A percentile compares a stretch with the other conserved stretches of the same genome.
Evolutionary conservation across 768 basidiomycete genomes (phyloP).

Genomic region (Sporobolomyces phaffii): DNA sequence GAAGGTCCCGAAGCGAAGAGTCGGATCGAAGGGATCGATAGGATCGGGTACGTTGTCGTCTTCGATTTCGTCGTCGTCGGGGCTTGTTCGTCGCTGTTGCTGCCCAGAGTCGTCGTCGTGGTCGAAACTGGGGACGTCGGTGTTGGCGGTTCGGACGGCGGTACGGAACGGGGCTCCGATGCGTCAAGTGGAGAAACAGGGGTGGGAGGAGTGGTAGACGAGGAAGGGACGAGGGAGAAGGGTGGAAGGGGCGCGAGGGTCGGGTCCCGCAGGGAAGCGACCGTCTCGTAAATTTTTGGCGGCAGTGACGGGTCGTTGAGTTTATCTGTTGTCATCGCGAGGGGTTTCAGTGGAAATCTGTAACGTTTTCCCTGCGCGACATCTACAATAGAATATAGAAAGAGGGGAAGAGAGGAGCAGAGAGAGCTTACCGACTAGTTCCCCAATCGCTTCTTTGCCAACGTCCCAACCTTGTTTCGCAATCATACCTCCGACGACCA

Average conservation of each 20-base stretch:
- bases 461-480: conserved; percentile 41
- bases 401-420: not conserved
- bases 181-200: not conserved
- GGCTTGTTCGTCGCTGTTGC: conserved; percentile 41
- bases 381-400: too few species aligned
- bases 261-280: conserved; percentile 56
- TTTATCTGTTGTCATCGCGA: conserved; percentile 54
- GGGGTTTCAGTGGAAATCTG: not conserved
- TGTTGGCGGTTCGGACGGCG: too few species aligned
- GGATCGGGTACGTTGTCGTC: conserved; percentile 40
- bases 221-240: not conserved
- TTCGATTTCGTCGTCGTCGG: conserved; percentile 11
- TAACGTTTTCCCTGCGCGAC: too few species aligned
- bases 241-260: conserved; percentile 56
- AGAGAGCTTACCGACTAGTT: conserved; percentile 29
- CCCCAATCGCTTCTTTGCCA: conserved; percentile 35
- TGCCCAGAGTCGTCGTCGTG: too few species aligned
- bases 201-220: not conserved
- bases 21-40: conserved; percentile 51
- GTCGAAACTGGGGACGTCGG: too few species aligned
- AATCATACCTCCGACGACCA: conserved; percentile 44
- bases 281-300: conserved; percentile 63
- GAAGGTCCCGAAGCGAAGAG: conserved; percentile 73
- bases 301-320: conserved; percentile 86
- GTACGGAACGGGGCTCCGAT: too few species aligned